Base-by-base conservation (phyloP, 129 eudicot species). In the Mikania micrantha region DNA sequence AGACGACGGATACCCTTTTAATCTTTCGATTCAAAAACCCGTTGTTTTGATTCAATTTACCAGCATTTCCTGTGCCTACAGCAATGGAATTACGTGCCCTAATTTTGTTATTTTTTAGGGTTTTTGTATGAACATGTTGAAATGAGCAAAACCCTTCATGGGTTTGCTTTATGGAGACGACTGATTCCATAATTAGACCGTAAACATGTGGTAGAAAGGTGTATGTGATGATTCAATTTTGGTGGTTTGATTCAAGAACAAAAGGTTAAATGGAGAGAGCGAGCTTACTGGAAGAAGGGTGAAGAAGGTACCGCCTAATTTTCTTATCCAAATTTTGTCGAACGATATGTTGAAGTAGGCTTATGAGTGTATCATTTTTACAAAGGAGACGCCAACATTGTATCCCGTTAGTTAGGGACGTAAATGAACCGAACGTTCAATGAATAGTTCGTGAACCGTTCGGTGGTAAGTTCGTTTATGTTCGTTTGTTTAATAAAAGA, bases 131-230 rank as follows among this genome's bases (percentile, higher is more conserved):
- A 15, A 62, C 38, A 68, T 31, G 66, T 4, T 75, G 88, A 70
- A 79, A 73, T 45, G 81, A 75, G 63, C 76, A 70, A 39, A 84
- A 77, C 59, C 84, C 78, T 60, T 90, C 85, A 69, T 69, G 88
- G 95, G 77, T 81, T 74, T 84, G 81, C 63, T 77, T 80, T 39
- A 77, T 58, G 38, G 91, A 85, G n/a, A 82, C 74, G 7, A 73
- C 41, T 64, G 84, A 73, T 29, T 82, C 97, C 97, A 86, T 90
- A 13, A 68, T 66, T 22, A 16, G 39, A 77, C 69, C 72, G 54
- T 63, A 72, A 70, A 77, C 5, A 7, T 50, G 28, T 15, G 40
- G 24, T 13, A 60, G 42, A 21, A 16, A 53, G 56, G 12, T 24
- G 7, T 6, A 3, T 8, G 7, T 40, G 52, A n/a, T 12, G 47